Conservation (phyloP, 2,329 filamentous ascomycete genomes). For the Colletotrichum spaethianum region DNA sequence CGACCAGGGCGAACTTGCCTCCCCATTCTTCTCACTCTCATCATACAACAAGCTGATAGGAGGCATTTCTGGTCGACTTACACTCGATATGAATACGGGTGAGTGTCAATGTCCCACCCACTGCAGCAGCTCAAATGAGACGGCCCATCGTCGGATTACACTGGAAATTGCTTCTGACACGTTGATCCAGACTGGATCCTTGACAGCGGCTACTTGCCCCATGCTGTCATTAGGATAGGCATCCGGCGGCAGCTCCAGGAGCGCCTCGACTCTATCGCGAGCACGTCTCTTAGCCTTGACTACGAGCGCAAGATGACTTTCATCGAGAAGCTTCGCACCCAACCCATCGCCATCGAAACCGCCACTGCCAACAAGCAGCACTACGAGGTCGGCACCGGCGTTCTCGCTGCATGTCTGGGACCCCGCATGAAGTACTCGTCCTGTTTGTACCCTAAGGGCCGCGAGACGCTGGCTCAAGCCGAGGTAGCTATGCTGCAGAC, state of each 20-base stretch:
- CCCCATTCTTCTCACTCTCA: background rate
- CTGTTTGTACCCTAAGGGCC: conserved; percentile 74
- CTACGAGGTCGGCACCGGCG: conserved; percentile 79
- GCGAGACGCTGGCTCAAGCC: conserved; percentile 74
- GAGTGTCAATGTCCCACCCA: background rate
- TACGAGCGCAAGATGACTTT: conserved; percentile 75
- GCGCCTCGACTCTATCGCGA: conserved; percentile 69
- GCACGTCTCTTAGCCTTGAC: conserved; percentile 65
- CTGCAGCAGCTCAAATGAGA: background rate
- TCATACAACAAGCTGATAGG: background rate
- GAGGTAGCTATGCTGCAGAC: conserved; percentile 76
- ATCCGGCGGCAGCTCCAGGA: conserved; percentile 77
- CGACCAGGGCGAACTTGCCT: background rate
- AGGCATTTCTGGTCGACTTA: background rate
- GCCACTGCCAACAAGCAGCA: conserved; percentile 77
- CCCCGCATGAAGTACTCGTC: conserved; percentile 82
- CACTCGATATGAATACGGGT: conserved; percentile 35
- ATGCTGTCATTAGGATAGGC: conserved; percentile 73
- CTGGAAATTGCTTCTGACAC: conserved; percentile 5
- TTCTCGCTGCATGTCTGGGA: conserved; percentile 73
- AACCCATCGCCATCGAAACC: conserved; percentile 79
- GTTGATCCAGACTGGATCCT: conserved; percentile 68
- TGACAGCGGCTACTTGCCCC: conserved; percentile 76
- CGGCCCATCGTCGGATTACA: background rate
- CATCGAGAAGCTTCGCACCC: conserved; percentile 69